A percentile compares a stretch with the other conserved stretches of the same genome.
Evolutionary conservation across 2,329 filamentous ascomycete species (phyloP).

Genomic region (Beauveria varroae): DNA sequence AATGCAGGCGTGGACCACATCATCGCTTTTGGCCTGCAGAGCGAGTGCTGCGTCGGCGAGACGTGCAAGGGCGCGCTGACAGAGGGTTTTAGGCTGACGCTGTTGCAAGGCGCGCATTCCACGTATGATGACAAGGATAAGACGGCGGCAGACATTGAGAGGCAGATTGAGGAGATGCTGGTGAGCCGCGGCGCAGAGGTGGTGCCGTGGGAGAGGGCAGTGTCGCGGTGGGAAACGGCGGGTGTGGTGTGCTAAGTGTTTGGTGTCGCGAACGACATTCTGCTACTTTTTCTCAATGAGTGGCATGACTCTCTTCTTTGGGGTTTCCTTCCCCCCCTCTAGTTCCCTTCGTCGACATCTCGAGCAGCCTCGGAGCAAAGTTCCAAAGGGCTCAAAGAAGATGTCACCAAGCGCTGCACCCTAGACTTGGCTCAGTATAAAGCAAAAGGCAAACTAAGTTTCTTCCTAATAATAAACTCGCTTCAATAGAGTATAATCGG

Average conservation of each 20-base stretch:
- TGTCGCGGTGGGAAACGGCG: conserved; percentile 5
- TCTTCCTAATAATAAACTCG: too few relatives aligned
- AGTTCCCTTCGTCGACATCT: too few relatives aligned
- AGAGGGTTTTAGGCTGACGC: conserved; percentile 21
- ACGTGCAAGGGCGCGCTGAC: conserved; percentile 21
- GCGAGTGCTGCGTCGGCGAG: conserved; percentile 23
- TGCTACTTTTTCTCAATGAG: not conserved
- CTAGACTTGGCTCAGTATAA: too few relatives aligned
- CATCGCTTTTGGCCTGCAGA: conserved; percentile 24
- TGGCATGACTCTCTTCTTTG: too few relatives aligned
- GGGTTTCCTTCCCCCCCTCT: too few relatives aligned
- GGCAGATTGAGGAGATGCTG: conserved; percentile 21
- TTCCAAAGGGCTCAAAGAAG: not conserved
- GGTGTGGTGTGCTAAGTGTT: conserved; percentile 3
- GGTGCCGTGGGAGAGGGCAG: conserved; percentile 17
- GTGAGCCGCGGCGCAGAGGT: conserved; percentile 16
- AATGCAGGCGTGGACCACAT: conserved; percentile 18
- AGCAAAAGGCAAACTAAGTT: not conserved
- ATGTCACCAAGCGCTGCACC: not conserved
- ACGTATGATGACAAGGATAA: conserved; percentile 20
- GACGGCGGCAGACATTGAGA: conserved; percentile 21
- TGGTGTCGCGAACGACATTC: not conserved
- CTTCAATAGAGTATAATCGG: not conserved
- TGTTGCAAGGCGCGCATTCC: conserved; percentile 25
- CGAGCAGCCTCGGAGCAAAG: too few relatives aligned